phyloP scores from a whole-genome alignment of 331 rosid species.

The Malus hybrid region DNA sequence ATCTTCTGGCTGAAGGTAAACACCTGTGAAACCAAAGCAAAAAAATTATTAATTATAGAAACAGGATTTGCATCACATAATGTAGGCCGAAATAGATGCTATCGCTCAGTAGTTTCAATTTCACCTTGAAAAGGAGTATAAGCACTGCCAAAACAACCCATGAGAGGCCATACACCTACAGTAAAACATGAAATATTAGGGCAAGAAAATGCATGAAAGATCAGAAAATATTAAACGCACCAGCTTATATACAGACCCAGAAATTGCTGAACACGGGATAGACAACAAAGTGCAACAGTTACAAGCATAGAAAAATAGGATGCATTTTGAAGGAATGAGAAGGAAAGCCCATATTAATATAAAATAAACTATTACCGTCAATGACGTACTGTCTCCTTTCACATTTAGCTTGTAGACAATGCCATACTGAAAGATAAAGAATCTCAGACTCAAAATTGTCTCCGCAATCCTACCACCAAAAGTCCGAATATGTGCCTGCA shows the following conservation, averaged over 20 bases:
- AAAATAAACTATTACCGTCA: conserved; percentile 48
- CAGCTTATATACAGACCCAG: background rate
- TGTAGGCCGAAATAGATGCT: background rate
- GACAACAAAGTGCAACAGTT: background rate
- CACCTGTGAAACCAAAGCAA: conserved; percentile 45
- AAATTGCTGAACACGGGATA: background rate
- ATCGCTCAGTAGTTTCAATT: background rate
- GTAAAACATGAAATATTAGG: conserved; percentile 10
- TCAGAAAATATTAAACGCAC: background rate
- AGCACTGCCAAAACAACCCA: conserved; percentile 75
- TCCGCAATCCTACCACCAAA: conserved; percentile 73
- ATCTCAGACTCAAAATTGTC: conserved; percentile 83
- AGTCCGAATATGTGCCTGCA: conserved; percentile 79
- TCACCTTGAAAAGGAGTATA: conserved; percentile 88
- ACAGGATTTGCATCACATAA: conserved; percentile 4
- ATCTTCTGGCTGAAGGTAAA: conserved; percentile 94
- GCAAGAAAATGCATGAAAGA: background rate
- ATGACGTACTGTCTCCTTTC: conserved; percentile 55
- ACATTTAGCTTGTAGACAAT: conserved; percentile 75
- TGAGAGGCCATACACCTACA: conserved; percentile 79
- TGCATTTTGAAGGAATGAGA: background rate
- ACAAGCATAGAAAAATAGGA: background rate
- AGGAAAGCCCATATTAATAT: background rate
- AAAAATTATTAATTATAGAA: conserved; percentile 12
- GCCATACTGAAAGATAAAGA: conserved; percentile 94